phyloP scores from a whole-genome alignment of 164 flowering plant genomes.

The Tetrastigma voinierianum region DNA sequence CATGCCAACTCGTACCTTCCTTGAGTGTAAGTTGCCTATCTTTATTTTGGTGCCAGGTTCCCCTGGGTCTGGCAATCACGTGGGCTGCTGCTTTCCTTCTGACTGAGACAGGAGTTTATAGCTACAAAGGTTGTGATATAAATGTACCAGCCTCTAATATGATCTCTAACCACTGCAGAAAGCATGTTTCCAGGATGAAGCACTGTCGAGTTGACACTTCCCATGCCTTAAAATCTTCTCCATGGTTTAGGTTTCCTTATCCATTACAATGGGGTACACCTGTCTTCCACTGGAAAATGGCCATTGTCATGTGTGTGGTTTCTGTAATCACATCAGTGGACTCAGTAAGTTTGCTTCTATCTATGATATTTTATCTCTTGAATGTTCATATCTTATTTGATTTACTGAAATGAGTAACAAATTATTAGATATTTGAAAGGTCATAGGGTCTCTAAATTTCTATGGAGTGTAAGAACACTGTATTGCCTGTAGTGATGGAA shows the following conservation, averaged over 20 bases:
- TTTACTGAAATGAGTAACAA: background rate
- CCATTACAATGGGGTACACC: conserved; percentile 99
- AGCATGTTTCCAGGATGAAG: conserved; percentile 78
- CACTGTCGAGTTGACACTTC: conserved; percentile 88
- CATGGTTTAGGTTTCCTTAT: conserved; percentile 98
- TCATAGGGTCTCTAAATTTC: background rate
- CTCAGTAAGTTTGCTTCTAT: conserved; percentile 60
- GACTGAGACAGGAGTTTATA: conserved; percentile 89
- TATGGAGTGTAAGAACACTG: background rate
- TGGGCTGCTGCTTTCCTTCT: conserved; percentile 90
- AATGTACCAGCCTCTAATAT: conserved; percentile 83
- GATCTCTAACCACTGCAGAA: conserved; percentile 79
- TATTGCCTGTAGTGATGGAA: background rate
- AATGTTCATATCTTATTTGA: background rate
- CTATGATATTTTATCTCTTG: background rate
- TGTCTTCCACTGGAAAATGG: conserved; percentile 81
- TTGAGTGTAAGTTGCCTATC: background rate
- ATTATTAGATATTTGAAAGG: background rate
- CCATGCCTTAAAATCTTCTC: conserved; percentile 72
- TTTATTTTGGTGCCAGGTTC: conserved; percentile 58
- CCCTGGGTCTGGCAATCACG: conserved; percentile 87
- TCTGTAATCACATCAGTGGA: conserved; percentile 90
- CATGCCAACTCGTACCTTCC: background rate
- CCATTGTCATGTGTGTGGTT: conserved; percentile 88
- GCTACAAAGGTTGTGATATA: conserved; percentile 80